Conservation (phyloP, 352 stramenopile species). For the Globisporangium okanoganense region DNA sequence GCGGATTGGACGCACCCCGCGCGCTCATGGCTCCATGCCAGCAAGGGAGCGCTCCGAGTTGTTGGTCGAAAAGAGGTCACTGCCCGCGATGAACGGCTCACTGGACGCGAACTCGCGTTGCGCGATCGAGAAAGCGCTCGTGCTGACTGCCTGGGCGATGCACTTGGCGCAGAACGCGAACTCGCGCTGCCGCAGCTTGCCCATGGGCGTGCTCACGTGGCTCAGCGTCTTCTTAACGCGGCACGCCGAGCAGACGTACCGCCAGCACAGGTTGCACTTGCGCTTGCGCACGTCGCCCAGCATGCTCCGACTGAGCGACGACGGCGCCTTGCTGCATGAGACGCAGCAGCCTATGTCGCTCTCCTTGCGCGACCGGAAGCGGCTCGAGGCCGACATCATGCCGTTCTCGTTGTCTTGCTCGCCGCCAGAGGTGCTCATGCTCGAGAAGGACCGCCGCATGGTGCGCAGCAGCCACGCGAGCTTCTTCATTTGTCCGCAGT, state of each 20-base stretch:
- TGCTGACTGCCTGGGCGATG: not conserved
- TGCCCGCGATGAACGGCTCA: not conserved
- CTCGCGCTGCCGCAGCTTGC: constrained; percentile 2
- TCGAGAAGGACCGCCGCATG: constrained; percentile 78
- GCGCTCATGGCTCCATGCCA: not conserved
- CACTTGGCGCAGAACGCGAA: constrained; percentile 7
- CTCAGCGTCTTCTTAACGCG: constrained; percentile 10
- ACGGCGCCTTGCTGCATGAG: constrained; percentile 6
- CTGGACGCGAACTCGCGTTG: not conserved
- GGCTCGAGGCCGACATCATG: not conserved
- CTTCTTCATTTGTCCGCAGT: constrained; percentile 17
- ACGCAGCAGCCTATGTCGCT: constrained; percentile 1
- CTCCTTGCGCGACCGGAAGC: not conserved
- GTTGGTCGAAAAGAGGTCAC: constrained; percentile 2
- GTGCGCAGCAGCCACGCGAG: constrained; percentile 86
- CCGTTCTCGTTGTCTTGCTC: constrained; percentile 10
- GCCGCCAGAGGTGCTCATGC: constrained; percentile 74
- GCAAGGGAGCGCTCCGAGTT: constrained; percentile 1
- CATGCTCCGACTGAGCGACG: not conserved
- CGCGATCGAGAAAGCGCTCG: constrained; percentile 6
- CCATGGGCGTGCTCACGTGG: not conserved
- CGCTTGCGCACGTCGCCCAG: constrained; percentile 2
- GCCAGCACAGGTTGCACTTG: constrained; percentile 7
- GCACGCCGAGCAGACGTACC: constrained; percentile 8
- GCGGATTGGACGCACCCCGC: not conserved